A percentile compares a stretch with the other conserved stretches of the same genome.
These are phyloP conservation scores for Annona squamosa DNA, from an alignment of 164 flowering plant species.

Conservation along the genomic window DNA sequence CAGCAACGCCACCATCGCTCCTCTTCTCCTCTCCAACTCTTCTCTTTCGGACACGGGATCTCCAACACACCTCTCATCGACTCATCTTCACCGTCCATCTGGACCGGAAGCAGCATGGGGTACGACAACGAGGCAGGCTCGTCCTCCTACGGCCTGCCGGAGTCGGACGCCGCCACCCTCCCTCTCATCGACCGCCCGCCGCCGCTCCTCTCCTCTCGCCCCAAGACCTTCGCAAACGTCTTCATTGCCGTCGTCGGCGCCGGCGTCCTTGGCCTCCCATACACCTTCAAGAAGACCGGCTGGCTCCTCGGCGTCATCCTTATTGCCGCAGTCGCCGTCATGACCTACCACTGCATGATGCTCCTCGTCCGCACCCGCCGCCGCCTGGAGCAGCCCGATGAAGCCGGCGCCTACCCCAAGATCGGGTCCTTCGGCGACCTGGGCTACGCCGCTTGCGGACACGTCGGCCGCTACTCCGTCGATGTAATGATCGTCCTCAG, in stretches of 20 bases:
- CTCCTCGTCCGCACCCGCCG: slow-evolving; percentile 44
- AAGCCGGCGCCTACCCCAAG: slow-evolving; percentile 10
- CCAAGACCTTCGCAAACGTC: slow-evolving; percentile 78
- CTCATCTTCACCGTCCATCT: too few species aligned
- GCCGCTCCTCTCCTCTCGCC: slow-evolving; percentile 39
- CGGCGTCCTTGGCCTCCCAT: slow-evolving; percentile 81
- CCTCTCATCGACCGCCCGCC: slow-evolving; percentile 35
- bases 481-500: slow-evolving; percentile 49
- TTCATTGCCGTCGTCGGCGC: slow-evolving; percentile 88
- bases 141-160: slow-evolving; percentile 24
- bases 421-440: slow-evolving; percentile 51
- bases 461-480: slow-evolving; percentile 36
- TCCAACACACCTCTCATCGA: background rate
- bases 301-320: slow-evolving; percentile 48
- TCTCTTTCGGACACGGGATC: background rate
- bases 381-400: slow-evolving; percentile 24
- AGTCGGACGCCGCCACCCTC: slow-evolving; percentile 41
- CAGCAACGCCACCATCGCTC: background rate
- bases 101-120: slow-evolving; percentile 15
- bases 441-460: slow-evolving; percentile 47
- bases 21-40: background rate
- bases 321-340: slow-evolving; percentile 36
- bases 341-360: slow-evolving; percentile 76
- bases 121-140: slow-evolving; percentile 29
- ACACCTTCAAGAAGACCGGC: slow-evolving; percentile 67